These are phyloP conservation scores for Chlorella sp. DNA, from an alignment of 139 green algal species.

Conservation along the genomic window DNA sequence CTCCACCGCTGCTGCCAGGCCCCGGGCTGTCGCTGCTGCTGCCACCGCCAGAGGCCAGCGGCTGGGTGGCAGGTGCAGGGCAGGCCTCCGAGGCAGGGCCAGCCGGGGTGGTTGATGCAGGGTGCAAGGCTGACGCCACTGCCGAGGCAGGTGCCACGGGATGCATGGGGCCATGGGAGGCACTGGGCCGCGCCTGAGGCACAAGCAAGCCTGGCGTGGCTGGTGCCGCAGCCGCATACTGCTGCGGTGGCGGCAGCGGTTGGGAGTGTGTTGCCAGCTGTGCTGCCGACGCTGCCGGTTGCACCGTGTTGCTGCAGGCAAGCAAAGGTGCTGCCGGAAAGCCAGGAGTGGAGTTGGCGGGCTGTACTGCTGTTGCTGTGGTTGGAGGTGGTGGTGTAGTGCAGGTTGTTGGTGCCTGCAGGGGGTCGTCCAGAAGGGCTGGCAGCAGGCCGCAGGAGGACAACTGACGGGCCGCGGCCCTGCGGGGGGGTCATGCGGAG, in stretches of 20 bases:
- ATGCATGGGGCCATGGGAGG: too few species aligned
- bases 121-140: too few species aligned
- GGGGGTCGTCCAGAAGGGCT: slow-evolving; percentile 26
- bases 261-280: too few species aligned
- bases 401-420: neutral
- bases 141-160: too few species aligned
- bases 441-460: slow-evolving; percentile 35
- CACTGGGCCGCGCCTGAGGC: too few species aligned
- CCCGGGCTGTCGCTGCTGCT: neutral
- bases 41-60: neutral
- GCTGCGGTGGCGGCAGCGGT: neutral
- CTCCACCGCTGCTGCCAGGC: too few species aligned
- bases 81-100: neutral
- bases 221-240: neutral
- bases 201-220: neutral
- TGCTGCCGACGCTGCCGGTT: neutral
- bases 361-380: neutral
- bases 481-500: neutral
- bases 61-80: neutral
- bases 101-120: too few species aligned
- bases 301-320: neutral
- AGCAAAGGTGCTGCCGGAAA: neutral
- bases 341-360: too few species aligned
- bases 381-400: neutral
- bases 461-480: slow-evolving; percentile 51